Base-by-base conservation (phyloP, 805 yeast genomes). In the Candida maesae region DNA sequence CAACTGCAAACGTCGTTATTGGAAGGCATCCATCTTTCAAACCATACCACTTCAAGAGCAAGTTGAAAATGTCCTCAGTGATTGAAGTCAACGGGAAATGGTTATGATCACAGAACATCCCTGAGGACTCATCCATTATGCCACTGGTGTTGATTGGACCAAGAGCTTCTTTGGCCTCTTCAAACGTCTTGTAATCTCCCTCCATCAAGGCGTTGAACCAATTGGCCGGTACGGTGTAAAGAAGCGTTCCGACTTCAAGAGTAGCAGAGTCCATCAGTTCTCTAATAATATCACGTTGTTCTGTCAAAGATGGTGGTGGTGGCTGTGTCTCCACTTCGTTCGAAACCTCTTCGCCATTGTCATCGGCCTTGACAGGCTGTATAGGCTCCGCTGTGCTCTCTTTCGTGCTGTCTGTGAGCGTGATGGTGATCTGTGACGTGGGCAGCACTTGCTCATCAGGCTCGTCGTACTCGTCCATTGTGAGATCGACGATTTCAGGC, bases 11-110 rank as follows among this genome's bases (percentile, higher is more conserved):
- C 3, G 79, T 66, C n/a, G 49, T 45, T 1, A 72, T 58, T 1
- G 73, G 66, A 6, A 46, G 45, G 6, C 71, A 63, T 5, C 53
- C 56, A 1, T 70, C 68, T 2, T 60, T 53, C 17, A 74, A 37
- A 0, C 84, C 84, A 56, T 79, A 81, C 80, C 83, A 76, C 24
- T 66, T 64, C 1, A 56, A 59, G 9, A 82, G 56, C 43, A 65
- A 53, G 3, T 65, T 52, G 49, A 76, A 81, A 3, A 73, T 66
- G 5, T 63, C 58, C 6, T 71, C 71, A 0, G 76, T 62, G 1
- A 81, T 59, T 0, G 67, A 53, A 39, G 60, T 27, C 43, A 67
- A 52, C 12, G 68, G 62, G 36, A 51, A 35, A 14, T 41, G 23
- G 16, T 46, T 36, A 46, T 53, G 50, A 30, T 64, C 66, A 26